A percentile compares a stretch with the other conserved stretches of the same genome.
Conservation (phyloP, 805 yeast species). For the Priceomyces castillae region DNA sequence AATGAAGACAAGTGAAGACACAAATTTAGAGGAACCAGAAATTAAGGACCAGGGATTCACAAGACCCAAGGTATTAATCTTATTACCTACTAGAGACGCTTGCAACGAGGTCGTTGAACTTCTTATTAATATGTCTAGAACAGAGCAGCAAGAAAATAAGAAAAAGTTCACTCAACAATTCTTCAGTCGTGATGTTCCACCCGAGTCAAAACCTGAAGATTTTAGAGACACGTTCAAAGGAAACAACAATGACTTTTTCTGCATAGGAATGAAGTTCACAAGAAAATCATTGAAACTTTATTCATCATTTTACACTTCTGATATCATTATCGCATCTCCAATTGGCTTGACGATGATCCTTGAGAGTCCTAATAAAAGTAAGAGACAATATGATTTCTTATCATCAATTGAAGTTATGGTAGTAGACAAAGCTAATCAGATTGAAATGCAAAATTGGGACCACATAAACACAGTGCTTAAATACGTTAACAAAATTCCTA, state of each 20-base stretch:
- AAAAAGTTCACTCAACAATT: slow-evolving; percentile 74
- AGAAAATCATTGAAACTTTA: slow-evolving; percentile 82
- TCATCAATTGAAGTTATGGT: slow-evolving; percentile 83
- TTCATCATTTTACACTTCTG: slow-evolving; percentile 80
- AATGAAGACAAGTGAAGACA: slow-evolving; percentile 32
- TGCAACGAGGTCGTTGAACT: slow-evolving; percentile 67
- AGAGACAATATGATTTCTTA: slow-evolving; percentile 74
- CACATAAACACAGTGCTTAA: slow-evolving; percentile 67
- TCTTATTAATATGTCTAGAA: slow-evolving; percentile 59
- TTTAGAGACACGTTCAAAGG: slow-evolving; percentile 80
- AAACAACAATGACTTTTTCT: slow-evolving; percentile 87
- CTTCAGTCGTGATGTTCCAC: slow-evolving; percentile 46
- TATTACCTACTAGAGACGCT: slow-evolving; percentile 80
- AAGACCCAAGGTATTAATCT: slow-evolving; percentile 79
- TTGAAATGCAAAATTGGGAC: slow-evolving; percentile 92
- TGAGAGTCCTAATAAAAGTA: slow-evolving; percentile 55
- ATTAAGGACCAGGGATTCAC: slow-evolving; percentile 93
- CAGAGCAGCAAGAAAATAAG: slow-evolving; percentile 76
- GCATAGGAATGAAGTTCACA: slow-evolving; percentile 87
- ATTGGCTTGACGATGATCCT: slow-evolving; percentile 75
- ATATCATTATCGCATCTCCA: slow-evolving; percentile 87
- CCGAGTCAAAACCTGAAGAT: slow-evolving; percentile 72
- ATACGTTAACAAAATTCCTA: slow-evolving; percentile 74
- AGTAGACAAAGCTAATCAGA: slow-evolving; percentile 79
- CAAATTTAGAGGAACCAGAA: slow-evolving; percentile 48